phyloP scores from a whole-genome alignment of 768 basidiomycete species.

The Suillus subluteus region DNA sequence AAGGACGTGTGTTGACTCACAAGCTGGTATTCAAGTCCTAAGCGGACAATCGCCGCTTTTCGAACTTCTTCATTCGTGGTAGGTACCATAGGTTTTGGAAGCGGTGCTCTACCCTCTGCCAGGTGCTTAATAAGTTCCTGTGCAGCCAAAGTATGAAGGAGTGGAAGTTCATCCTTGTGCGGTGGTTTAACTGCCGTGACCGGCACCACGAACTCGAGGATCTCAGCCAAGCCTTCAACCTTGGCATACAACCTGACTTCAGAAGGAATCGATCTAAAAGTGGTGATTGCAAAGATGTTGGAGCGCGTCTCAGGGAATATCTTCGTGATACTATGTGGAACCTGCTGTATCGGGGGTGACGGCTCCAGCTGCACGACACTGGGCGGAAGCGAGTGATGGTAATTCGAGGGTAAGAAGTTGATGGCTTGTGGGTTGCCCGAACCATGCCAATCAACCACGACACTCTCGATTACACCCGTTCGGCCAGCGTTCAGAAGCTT shows the following conservation, averaged over 20 bases:
- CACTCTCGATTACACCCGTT: constrained; percentile 46
- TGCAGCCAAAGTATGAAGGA: constrained; percentile 61
- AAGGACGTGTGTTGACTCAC: constrained; percentile 58
- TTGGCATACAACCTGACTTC: constrained; percentile 32
- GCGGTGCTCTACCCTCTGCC: constrained; percentile 36
- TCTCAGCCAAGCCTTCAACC: constrained; percentile 28
- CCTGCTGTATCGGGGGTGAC: constrained; percentile 38
- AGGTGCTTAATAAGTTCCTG: constrained; percentile 56
- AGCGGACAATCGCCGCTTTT: constrained; percentile 49
- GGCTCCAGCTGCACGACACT: constrained; percentile 33
- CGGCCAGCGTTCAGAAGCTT: constrained; percentile 54
- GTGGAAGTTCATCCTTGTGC: constrained; percentile 26
- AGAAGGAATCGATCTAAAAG: constrained; percentile 25
- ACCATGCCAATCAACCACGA: constrained; percentile 52
- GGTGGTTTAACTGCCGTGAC: constrained; percentile 29
- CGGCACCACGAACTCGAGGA: constrained; percentile 21
- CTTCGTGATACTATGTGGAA: constrained; percentile 32
- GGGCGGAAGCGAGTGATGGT: constrained; percentile 23
- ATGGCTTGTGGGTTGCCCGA: constrained; percentile 16
- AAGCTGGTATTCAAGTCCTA: constrained; percentile 56
- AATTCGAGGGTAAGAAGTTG: constrained; percentile 10
- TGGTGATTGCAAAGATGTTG: constrained; percentile 37
- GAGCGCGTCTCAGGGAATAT: constrained; percentile 39
- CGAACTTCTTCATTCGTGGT: constrained; percentile 37
- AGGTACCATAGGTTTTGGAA: constrained; percentile 30